Percentiles rank a stretch among this genome's conserved stretches.
These are phyloP conservation scores for Candida cerambycidarum DNA, from an alignment of 805 yeast species.

Conservation along the genomic window DNA sequence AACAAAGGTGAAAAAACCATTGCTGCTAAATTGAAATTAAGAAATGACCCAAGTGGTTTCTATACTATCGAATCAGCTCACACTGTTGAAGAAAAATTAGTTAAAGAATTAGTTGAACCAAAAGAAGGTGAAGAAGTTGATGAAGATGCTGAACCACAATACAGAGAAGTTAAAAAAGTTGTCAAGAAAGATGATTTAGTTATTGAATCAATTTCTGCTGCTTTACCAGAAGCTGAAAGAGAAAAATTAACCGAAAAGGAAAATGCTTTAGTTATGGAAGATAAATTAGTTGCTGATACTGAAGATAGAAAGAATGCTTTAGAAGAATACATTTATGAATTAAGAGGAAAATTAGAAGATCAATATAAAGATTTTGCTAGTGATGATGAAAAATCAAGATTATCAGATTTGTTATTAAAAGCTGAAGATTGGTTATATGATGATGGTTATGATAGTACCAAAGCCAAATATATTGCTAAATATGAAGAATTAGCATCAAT, in stretches of 20 bases:
- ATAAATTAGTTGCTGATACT: constrained; percentile 96
- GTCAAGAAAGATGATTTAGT: constrained; percentile 84
- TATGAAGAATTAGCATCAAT: constrained; percentile 94
- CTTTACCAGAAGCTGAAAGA: constrained; percentile 56
- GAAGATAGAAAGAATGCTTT: constrained; percentile 98
- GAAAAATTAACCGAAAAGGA: constrained; percentile 76
- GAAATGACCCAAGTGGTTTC: constrained; percentile 97
- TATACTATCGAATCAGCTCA: constrained; percentile 92
- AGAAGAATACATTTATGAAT: constrained; percentile 97
- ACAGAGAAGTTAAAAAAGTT: constrained; percentile 85
- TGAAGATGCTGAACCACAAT: constrained; percentile 78
- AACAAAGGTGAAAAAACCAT: constrained; percentile 73
- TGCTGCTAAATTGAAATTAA: constrained; percentile 87
- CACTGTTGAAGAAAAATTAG: constrained; percentile 87
- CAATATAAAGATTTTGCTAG: constrained; percentile 84
- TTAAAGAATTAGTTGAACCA: constrained; percentile 80
- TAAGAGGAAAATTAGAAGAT: constrained; percentile 95
- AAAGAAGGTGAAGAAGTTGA: constrained; percentile 49
- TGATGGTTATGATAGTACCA: constrained; percentile 93
- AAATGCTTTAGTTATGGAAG: constrained; percentile 79
- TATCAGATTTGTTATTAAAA: constrained; percentile 69
- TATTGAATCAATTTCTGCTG: constrained; percentile 62
- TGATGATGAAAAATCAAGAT: constrained; percentile 83
- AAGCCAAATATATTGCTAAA: constrained; percentile 96
- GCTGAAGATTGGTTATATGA: constrained; percentile 99